Base-by-base conservation (phyloP, 371 early-diverging fungal species). In the Vavraia culicis region DNA sequence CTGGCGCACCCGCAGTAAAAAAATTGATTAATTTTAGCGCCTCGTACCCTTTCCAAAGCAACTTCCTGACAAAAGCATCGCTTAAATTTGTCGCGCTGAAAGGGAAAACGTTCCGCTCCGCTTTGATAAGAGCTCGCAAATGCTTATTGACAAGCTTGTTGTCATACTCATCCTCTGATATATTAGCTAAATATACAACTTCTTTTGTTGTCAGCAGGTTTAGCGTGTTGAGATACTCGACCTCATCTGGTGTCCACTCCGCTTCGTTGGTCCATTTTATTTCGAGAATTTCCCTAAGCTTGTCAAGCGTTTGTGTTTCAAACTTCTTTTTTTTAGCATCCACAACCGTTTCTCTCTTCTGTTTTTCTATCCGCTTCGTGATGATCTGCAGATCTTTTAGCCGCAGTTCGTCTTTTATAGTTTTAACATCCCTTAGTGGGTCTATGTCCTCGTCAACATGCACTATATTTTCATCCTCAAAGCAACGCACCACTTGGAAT, bases 391-490 rank as follows among this genome's bases (percentile, higher is more conserved):
- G 70, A 67, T 94, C 95, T 75, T 91, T 89, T 50, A 83, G 64
- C 40, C 88, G 74, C 49, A 98, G 73, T 71, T 96, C 98, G 32
- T 80, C 76, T 62, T 84, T 82, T 61, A 96, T 91, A 54, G 84
- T 88, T 48, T 81, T 80, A 63, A 90, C 71, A 71, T 96, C 98
- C 43, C 93, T 74, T 16, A 79, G 61, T 2, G 98, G 90, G 58
- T 93, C 82, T 10, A 96, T 71, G 35, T 78, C 78, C 54, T 85
- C 86, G 59, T 93, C 91, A 23, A 90, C 88, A 71, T 94, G 95
- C 43, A 78, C 77, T 14, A 89, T 76, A 41, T 82, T 83, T n/a
- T 77, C 65, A 62, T 84, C 85, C 42, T 76, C 76, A 61, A 87
- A 89, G 43, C 81, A 82, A 66, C 94, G 77, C n/a, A 84, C 80